phyloP scores from a whole-genome alignment of 345 rosid species.

The Excoecaria agallocha region DNA sequence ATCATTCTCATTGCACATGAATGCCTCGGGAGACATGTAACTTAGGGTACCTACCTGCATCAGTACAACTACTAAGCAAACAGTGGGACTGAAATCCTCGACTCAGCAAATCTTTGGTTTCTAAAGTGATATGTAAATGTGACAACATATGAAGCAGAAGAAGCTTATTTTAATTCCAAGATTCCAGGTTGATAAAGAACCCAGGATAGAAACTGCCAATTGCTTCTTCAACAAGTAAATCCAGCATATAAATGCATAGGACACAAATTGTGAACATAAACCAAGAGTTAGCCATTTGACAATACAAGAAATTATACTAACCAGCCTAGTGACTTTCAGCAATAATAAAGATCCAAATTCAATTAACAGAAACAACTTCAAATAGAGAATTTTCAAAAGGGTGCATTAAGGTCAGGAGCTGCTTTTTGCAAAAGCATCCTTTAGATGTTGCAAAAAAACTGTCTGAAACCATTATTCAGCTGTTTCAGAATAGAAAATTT shows the following conservation, averaged over 20 bases:
- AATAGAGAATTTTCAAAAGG: no score
- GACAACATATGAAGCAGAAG: neutral
- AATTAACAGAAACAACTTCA: no score
- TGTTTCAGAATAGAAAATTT: no score
- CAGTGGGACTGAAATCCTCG: neutral
- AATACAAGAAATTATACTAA: neutral
- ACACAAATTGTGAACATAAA: neutral
- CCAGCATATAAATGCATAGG: neutral
- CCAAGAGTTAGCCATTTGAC: neutral
- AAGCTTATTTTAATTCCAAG: neutral
- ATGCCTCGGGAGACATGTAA: conserved; percentile 99
- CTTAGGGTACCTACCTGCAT: conserved; percentile 93
- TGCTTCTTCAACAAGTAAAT: neutral
- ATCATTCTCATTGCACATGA: conserved; percentile 93
- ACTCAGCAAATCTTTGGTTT: neutral
- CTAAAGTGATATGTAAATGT: neutral
- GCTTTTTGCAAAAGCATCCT: no score
- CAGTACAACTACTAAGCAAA: conserved; percentile 7
- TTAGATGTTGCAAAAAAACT: no score
- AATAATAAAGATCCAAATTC: neutral
- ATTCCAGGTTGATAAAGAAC: neutral
- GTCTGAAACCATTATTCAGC: no score
- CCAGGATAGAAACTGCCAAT: neutral
- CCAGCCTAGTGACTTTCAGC: neutral
- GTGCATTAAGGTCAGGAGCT: no score